Conservation (phyloP, 495 filamentous ascomycete genomes). For the Neurospora discreta region DNA sequence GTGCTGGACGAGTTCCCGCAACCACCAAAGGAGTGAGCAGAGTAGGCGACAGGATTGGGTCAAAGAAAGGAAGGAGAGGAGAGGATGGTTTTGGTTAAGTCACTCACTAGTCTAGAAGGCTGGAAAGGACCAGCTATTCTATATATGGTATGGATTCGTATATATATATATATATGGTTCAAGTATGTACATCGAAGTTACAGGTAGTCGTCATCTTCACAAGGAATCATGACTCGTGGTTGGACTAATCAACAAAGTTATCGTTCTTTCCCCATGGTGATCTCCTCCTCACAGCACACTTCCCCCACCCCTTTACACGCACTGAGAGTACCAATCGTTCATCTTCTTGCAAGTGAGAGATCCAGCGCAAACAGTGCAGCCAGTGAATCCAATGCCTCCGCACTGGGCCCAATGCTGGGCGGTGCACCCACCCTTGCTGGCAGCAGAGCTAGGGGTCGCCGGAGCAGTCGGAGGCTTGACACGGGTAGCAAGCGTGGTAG, state of each 20-base stretch:
- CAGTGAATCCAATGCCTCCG: constrained; percentile 32
- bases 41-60: too few species aligned
- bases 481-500: neutral
- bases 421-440: constrained; percentile 16
- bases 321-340: constrained; percentile 27
- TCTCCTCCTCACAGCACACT: neutral
- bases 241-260: neutral
- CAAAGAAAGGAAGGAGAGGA: too few species aligned
- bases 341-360: constrained; percentile 18
- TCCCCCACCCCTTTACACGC: constrained; percentile 8
- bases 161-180: neutral
- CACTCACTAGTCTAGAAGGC: neutral
- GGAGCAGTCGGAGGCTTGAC: constrained; percentile 8
- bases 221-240: neutral
- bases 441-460: constrained; percentile 19
- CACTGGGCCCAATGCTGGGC: constrained; percentile 30
- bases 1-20: too few species aligned
- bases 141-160: neutral
- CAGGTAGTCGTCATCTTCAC: neutral
- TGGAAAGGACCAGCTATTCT: neutral
- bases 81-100: neutral
- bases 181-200: neutral
- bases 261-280: neutral
- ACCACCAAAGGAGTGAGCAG: too few species aligned
- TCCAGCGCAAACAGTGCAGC: constrained; percentile 25